A percentile compares a stretch with the other conserved stretches of the same genome.
Evolutionary conservation across 768 basidiomycete genomes (phyloP).

Genomic region (Mycena leptocephala): DNA sequence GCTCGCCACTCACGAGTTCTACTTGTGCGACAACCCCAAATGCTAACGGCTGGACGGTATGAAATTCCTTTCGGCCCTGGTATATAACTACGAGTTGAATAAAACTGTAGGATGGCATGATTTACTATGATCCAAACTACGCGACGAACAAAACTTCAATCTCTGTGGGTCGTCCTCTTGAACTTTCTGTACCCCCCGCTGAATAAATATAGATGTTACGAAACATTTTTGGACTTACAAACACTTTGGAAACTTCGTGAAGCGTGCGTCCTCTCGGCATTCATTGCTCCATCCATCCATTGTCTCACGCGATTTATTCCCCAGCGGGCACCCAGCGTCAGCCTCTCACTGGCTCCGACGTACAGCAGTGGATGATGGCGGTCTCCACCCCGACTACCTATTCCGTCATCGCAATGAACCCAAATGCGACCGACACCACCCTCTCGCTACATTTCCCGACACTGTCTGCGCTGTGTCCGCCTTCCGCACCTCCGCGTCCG

Average conservation of each 20-base stretch:
- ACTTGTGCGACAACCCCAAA: conserved; percentile 55
- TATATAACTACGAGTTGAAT: too few species aligned
- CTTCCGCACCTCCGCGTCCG: not conserved
- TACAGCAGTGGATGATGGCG: not conserved
- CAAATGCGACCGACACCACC: not conserved
- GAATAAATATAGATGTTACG: not conserved
- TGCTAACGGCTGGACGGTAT: conserved; percentile 56
- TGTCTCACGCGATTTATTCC: not conserved
- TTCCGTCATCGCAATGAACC: conserved; percentile 10
- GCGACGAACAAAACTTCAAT: conserved; percentile 52
- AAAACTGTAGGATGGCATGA: conserved; percentile 47
- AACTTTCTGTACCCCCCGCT: too few species aligned
- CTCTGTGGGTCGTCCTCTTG: conserved; percentile 45
- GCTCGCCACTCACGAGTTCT: conserved; percentile 51
- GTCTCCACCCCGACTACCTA: not conserved
- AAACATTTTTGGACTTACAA: conserved; percentile 5
- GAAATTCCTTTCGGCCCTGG: not conserved
- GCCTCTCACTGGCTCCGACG: not conserved
- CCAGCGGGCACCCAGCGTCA: conserved; percentile 5
- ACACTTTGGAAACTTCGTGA: conserved; percentile 2
- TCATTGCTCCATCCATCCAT: not conserved
- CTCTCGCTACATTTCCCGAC: not conserved
- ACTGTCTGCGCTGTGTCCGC: not conserved
- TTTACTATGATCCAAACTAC: conserved; percentile 61
- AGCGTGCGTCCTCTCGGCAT: not conserved